Evolutionary conservation across 805 yeast species (phyloP), one percentile per base, ranked within the genome.

Genomic region (Grigorovia yakushimaensis): DNA sequence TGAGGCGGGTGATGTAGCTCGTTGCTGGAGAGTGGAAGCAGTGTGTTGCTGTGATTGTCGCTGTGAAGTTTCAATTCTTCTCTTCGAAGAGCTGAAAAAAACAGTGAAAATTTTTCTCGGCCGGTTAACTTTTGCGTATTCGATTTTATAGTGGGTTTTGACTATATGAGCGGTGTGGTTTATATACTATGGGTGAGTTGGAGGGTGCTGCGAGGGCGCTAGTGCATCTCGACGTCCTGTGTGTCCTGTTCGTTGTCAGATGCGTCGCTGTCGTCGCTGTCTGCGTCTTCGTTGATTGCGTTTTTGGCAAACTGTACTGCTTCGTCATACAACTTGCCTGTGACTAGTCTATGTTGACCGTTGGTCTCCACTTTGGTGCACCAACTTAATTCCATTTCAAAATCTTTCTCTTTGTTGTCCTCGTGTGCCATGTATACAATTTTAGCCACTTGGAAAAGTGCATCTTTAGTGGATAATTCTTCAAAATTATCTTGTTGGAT

Each of bases 381-480:
- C 98, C 98, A 93, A 55, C 93, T 78, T 59, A 93, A 75, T 62
- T 93, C 99, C 54, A 93, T 74, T 69, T 93, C 98, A 63, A 88
- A 93, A 50, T 89, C 98, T 68, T 91, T 93, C 65, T 93, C 98
- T 67, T 91, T 93, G 68, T 88, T 88, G 62, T 93, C 98, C 69
- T 93, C 99, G 62, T 94, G 98, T 1, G 98, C 97, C 53, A 83
- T 73, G 61, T 88, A 84, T 59, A 93, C 84, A 62, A 93, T 88
- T 66, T 83, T 84, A 5, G 98, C 98, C 30, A 97, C 98, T 61
- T 85, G 84, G 58, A 85, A 88, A 37, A 93, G 84, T 4, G 96
- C 98, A 19, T 89, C 95, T 55, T 69, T 77, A 4, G 82, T 85
- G 8, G 81, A 70, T 54, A 94, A 69, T 20, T 30, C 24, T 9